Evolutionary conservation across 164 flowering plant genomes (phyloP).

Genomic region (Pachysandra terminalis): DNA sequence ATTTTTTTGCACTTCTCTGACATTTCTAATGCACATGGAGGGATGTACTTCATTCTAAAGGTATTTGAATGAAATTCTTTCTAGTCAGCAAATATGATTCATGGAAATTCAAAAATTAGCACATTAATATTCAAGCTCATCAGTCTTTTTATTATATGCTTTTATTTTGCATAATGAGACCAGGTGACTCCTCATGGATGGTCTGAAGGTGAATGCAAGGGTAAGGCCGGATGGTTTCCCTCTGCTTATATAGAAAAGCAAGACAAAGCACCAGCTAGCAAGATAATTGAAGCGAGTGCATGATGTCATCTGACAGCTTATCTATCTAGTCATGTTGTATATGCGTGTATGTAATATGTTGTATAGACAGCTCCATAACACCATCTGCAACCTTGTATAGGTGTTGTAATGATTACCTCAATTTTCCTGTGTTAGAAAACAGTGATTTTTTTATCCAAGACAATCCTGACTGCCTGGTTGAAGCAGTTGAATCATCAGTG

Average conservation of each 20-base stretch:
- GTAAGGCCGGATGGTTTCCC: constrained; percentile 87
- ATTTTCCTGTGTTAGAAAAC: no score
- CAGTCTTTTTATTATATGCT: neutral
- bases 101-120: neutral
- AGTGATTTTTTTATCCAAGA: no score
- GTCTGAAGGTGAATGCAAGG: constrained; percentile 85
- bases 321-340: neutral
- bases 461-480: no score
- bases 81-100: neutral
- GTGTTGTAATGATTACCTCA: neutral
- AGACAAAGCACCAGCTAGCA: constrained; percentile 42
- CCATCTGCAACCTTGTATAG: neutral
- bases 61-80: neutral
- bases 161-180: neutral
- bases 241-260: constrained; percentile 68
- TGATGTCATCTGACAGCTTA: neutral
- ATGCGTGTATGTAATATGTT: neutral
- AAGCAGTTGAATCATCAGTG: no score
- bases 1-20: no score
- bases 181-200: constrained; percentile 76
- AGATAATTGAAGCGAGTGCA: constrained; percentile 17
- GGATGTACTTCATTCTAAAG: no score
- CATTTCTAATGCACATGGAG: no score
- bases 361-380: neutral
- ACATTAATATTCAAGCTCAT: neutral